Evolutionary conservation across 1,284 basidiomycete species (phyloP).

Genomic region (Mrakiaceae sp.): DNA sequence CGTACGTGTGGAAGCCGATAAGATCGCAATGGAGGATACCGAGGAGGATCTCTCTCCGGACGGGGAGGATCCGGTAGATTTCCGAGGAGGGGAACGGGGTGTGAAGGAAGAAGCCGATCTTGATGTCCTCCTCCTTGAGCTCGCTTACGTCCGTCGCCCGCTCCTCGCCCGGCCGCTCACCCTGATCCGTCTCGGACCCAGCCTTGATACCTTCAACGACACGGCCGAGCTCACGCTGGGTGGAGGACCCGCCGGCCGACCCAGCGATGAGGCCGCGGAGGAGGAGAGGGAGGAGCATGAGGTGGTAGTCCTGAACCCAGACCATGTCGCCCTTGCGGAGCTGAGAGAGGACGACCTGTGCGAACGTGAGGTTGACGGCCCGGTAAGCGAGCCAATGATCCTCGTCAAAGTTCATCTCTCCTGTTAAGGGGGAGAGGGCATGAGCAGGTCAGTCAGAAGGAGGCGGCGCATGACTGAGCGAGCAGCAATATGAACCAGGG

Average conservation of each 20-base stretch:
- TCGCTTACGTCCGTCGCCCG: background rate
- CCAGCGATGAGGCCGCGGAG: constrained; percentile 79
- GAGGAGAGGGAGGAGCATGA: constrained; percentile 95
- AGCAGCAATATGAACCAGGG: constrained; percentile 35
- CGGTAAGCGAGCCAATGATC: constrained; percentile 96
- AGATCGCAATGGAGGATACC: constrained; percentile 93
- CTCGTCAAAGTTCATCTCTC: constrained; percentile 99
- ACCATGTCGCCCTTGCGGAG: constrained; percentile 81
- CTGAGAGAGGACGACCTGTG: constrained; percentile 70
- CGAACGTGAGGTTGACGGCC: constrained; percentile 91
- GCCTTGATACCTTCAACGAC: constrained; percentile 59
- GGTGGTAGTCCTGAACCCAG: constrained; percentile 97
- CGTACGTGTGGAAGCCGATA: constrained; percentile 98
- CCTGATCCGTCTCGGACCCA: constrained; percentile 29
- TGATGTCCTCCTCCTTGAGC: constrained; percentile 42
- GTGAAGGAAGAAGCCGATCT: constrained; percentile 97
- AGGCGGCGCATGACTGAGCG: constrained; percentile 10
- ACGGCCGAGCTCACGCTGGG: constrained; percentile 54
- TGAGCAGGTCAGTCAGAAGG: background rate
- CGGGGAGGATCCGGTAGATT: constrained; percentile 96
- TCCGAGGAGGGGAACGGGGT: constrained; percentile 97
- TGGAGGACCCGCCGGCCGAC: constrained; percentile 46
- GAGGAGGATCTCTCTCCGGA: constrained; percentile 89
- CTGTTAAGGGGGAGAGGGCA: constrained; percentile 28
- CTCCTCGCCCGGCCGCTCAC: constrained; percentile 12